Evolutionary conservation across 228 moss, liverwort and hornwort species (phyloP).

Genomic region (Sphagnum magellanicum): DNA sequence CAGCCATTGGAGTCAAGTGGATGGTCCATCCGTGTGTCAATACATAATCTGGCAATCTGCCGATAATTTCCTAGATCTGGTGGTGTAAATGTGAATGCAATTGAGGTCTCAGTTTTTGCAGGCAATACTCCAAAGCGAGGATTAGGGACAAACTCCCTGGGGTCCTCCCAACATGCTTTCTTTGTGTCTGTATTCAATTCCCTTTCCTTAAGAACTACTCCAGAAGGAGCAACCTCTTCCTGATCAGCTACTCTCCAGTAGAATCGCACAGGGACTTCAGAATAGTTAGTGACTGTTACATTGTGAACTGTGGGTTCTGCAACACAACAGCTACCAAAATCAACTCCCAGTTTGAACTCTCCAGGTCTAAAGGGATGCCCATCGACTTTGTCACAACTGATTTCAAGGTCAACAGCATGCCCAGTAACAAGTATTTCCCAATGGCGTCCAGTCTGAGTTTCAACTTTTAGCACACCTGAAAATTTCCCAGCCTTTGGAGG

Average conservation of each 20-base stretch:
- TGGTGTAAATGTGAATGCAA: conserved; percentile 45
- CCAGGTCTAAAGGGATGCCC: conserved; percentile 41
- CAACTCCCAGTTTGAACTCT: conserved; percentile 45
- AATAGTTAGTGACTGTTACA: conserved; percentile 44
- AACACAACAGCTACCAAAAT: conserved; percentile 52
- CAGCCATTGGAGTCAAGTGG: conserved; percentile 48
- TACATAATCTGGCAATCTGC: conserved; percentile 47
- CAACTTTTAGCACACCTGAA: conserved; percentile 36
- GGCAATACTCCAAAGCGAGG: conserved; percentile 60
- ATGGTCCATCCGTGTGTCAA: conserved; percentile 53
- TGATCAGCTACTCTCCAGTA: conserved; percentile 25
- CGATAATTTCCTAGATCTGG: conserved; percentile 31
- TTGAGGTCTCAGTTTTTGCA: conserved; percentile 23
- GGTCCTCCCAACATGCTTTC: conserved; percentile 17
- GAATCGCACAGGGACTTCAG: conserved; percentile 33
- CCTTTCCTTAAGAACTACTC: conserved; percentile 7
- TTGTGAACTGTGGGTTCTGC: conserved; percentile 23
- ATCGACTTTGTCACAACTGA: conserved; percentile 59
- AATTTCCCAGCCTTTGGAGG: conserved; percentile 48
- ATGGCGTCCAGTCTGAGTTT: conserved; percentile 42
- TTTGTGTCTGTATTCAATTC: conserved; percentile 18
- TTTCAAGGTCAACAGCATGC: conserved; percentile 43
- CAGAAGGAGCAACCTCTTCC: neutral
- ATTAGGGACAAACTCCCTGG: conserved; percentile 21
- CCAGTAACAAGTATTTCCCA: conserved; percentile 65